Conservation (phyloP, 768 basidiomycete species). For the Clitopilus passeckerianus region DNA sequence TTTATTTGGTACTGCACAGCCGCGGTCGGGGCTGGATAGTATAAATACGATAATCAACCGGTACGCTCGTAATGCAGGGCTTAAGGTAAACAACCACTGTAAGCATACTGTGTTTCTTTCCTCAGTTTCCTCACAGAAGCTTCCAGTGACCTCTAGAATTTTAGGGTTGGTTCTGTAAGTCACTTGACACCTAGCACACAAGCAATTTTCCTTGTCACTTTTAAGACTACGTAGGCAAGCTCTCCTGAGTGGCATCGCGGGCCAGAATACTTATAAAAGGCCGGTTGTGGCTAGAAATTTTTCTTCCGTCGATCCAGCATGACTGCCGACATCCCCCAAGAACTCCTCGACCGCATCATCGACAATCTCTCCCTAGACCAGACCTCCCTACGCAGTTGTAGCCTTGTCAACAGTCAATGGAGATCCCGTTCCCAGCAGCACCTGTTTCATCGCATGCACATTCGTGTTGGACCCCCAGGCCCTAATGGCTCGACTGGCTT, state of each 20-base stretch:
- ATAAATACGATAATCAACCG: too few species aligned
- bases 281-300: background rate
- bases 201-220: too few species aligned
- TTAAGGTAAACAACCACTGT: too few species aligned
- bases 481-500: background rate
- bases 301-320: background rate
- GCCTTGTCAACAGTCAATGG: background rate
- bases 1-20: too few species aligned
- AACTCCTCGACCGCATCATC: background rate
- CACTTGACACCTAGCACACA: too few species aligned
- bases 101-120: too few species aligned
- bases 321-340: background rate
- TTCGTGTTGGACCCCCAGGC: background rate
- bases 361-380: background rate
- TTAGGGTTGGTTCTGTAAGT: too few species aligned
- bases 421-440: background rate
- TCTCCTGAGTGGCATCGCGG: too few species aligned
- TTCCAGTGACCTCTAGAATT: background rate
- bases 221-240: too few species aligned
- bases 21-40: too few species aligned
- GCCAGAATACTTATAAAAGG: background rate
- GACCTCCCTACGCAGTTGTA: background rate
- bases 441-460: background rate
- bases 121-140: background rate
- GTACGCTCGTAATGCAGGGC: too few species aligned